Conservation (phyloP, 768 basidiomycete species). For the Omphalotus guepiniiformis region DNA sequence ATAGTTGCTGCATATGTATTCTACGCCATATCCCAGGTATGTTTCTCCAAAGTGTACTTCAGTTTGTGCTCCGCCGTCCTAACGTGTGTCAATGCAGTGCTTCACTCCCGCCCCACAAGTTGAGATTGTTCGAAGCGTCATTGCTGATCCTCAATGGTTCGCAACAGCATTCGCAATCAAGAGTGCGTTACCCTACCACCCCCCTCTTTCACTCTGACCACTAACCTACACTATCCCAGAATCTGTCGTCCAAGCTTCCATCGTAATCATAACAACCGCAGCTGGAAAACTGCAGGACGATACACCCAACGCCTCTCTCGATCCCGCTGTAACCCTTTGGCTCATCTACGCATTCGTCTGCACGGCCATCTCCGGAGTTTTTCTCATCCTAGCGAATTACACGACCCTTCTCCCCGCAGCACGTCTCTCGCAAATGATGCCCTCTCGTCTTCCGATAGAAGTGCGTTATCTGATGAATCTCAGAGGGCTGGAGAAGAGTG, state of each 20-base stretch:
- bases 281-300: constrained; percentile 37
- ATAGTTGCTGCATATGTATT: constrained; percentile 38
- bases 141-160: constrained; percentile 37
- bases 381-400: constrained; percentile 26
- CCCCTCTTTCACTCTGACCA: constrained; percentile 1
- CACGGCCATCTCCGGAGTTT: constrained; percentile 28
- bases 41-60: constrained; percentile 2
- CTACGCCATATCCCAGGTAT: constrained; percentile 36
- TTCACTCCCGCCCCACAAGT: constrained; percentile 34
- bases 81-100: constrained; percentile 12
- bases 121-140: constrained; percentile 35
- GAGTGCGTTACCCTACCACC: constrained; percentile 20
- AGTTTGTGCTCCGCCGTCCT: not conserved
- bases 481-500: constrained; percentile 10
- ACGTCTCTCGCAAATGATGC: constrained; percentile 32
- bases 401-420: constrained; percentile 31
- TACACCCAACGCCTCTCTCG: constrained; percentile 29
- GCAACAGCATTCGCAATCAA: constrained; percentile 41
- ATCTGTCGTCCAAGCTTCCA: constrained; percentile 37
- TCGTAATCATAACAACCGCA: constrained; percentile 39
- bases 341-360: constrained; percentile 34
- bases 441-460: constrained; percentile 23
- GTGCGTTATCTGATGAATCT: constrained; percentile 22
- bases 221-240: constrained; percentile 22
- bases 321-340: constrained; percentile 34